Evolutionary conservation across 257 asterid species (phyloP).

Genomic region (Nicotiana knightiana): DNA sequence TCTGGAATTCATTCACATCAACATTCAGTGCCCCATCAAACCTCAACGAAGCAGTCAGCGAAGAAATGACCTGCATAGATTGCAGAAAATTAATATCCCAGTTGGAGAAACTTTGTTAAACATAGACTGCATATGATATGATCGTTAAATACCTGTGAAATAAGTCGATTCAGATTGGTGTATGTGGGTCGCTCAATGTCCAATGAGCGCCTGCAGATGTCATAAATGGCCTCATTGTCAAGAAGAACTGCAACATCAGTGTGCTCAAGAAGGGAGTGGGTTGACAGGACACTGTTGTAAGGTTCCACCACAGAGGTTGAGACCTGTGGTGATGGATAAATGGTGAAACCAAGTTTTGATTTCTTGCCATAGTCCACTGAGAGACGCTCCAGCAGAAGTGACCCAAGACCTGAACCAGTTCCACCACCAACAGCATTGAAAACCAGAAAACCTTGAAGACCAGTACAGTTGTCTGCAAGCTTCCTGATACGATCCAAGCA

Average conservation of each 20-base stretch:
- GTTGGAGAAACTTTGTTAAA: neutral
- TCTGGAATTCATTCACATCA: slow-evolving; percentile 26
- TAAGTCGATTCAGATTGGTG: slow-evolving; percentile 25
- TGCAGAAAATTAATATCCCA: neutral
- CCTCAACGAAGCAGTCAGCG: slow-evolving; percentile 26
- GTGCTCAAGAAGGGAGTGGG: slow-evolving; percentile 28
- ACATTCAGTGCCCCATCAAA: slow-evolving; percentile 28
- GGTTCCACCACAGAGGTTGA: slow-evolving; percentile 27
- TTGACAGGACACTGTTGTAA: slow-evolving; percentile 26
- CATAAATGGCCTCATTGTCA: slow-evolving; percentile 10
- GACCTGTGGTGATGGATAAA: slow-evolving; percentile 26
- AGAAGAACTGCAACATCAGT: slow-evolving; percentile 23
- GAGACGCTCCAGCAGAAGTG: slow-evolving; percentile 22
- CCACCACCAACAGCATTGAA: slow-evolving; percentile 28
- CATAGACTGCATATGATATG: neutral
- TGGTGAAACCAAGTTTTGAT: slow-evolving; percentile 26
- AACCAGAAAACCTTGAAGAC: slow-evolving; percentile 21
- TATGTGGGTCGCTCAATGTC: slow-evolving; percentile 22
- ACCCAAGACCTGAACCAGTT: slow-evolving; percentile 29
- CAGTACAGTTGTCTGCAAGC: slow-evolving; percentile 25
- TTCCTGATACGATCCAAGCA: slow-evolving; percentile 25
- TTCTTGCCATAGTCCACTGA: slow-evolving; percentile 28
- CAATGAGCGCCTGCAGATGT: slow-evolving; percentile 12
- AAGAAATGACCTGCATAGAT: slow-evolving; percentile 20
- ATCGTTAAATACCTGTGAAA: slow-evolving; percentile 16